These are phyloP conservation scores for Emergomyces pasteurianus DNA, from an alignment of 2,329 filamentous ascomycete genomes.

Conservation along the genomic window DNA sequence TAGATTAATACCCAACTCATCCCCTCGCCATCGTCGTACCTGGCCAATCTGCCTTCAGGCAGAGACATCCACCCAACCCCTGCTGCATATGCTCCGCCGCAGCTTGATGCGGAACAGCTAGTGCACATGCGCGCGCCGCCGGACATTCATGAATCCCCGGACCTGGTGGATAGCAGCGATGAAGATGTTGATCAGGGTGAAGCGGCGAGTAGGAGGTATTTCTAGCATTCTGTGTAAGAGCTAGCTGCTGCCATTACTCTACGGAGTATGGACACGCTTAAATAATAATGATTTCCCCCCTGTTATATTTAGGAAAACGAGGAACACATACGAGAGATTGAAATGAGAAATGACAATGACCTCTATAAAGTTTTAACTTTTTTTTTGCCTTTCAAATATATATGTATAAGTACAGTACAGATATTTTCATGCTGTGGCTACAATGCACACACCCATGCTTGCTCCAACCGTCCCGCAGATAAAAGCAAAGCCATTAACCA, in stretches of 20 bases:
- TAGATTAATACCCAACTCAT: conserved; percentile 71
- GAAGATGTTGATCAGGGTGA: conserved; percentile 1
- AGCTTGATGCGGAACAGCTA: conserved; percentile 53
- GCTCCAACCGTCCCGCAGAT: not conserved
- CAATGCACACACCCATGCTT: not conserved
- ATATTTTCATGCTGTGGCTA: not conserved
- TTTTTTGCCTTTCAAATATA: not conserved
- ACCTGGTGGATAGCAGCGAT: conserved; percentile 5
- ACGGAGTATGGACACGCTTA: not conserved
- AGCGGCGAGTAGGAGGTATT: conserved; percentile 2
- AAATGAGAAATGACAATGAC: not conserved
- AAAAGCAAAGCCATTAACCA: not conserved
- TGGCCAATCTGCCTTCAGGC: conserved; percentile 74
- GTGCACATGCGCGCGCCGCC: conserved; percentile 16
- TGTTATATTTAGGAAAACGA: not conserved
- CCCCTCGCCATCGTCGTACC: conserved; percentile 56
- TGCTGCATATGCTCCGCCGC: conserved; percentile 54
- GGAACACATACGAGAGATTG: not conserved
- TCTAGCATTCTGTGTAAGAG: not conserved
- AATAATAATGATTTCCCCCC: not conserved
- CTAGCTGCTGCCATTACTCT: not conserved
- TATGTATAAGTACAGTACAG: not conserved
- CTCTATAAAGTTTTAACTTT: not conserved
- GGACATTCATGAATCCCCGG: conserved; percentile 2
- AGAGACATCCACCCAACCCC: conserved; percentile 65